These are phyloP conservation scores for Pleodorina starrii DNA, from an alignment of 139 green algal species.

Conservation along the genomic window DNA sequence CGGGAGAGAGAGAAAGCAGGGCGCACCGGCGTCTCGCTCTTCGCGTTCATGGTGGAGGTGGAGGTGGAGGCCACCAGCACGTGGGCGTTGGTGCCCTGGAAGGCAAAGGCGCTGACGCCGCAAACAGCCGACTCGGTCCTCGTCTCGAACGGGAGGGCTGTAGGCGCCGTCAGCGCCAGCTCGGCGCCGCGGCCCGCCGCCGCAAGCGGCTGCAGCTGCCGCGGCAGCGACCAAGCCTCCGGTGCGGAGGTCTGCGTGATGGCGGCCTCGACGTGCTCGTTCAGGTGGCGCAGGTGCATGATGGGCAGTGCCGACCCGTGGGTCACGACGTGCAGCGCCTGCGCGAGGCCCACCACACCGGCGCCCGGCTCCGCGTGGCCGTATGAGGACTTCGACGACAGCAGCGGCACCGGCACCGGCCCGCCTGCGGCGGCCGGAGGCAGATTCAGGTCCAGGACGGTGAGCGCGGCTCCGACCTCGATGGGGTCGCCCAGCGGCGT, in stretches of 20 bases:
- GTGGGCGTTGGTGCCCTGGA: conserved; percentile 88
- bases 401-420: conserved; percentile 56
- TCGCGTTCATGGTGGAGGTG: background rate
- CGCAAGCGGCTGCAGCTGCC: background rate
- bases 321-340: background rate
- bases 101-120: conserved; percentile 83
- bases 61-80: conserved; percentile 38
- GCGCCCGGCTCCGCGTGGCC: conserved; percentile 87
- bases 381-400: conserved; percentile 76
- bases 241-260: conserved; percentile 37
- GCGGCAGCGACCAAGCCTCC: conserved; percentile 8
- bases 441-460: background rate
- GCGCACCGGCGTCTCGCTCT: too few species aligned
- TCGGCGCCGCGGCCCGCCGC: background rate
- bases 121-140: too few species aligned
- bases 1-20: too few species aligned
- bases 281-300: conserved; percentile 79
- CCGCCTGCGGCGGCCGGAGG: background rate
- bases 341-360: conserved; percentile 66
- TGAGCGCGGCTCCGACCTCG: conserved; percentile 67
- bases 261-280: conserved; percentile 67
- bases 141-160: too few species aligned
- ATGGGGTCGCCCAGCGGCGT: conserved; percentile 88
- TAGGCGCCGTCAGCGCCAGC: too few species aligned
- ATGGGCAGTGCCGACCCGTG: conserved; percentile 38